phyloP scores from a whole-genome alignment of 768 basidiomycete genomes.

The Termitomyces sp. region DNA sequence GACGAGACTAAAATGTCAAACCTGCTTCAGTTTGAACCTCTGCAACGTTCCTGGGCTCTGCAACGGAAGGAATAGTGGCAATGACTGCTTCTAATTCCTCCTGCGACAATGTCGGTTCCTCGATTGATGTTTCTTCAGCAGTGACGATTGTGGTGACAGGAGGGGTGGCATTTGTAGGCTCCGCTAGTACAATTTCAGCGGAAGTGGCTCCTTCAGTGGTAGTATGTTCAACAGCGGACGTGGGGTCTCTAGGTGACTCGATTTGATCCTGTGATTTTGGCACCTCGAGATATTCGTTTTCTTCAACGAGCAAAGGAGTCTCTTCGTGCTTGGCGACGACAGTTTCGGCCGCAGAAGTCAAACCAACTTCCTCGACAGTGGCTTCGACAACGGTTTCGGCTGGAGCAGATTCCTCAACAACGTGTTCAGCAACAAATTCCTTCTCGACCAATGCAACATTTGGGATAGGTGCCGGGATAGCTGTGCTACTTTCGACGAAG shows the following conservation, averaged over 20 bases:
- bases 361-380: background rate
- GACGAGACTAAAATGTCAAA: background rate
- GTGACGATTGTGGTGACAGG: background rate
- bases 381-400: background rate
- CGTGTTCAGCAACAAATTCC: too few species aligned
- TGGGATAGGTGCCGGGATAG: background rate
- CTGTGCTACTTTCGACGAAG: background rate
- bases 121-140: background rate
- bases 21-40: background rate
- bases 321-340: background rate
- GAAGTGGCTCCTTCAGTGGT: background rate
- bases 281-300: background rate
- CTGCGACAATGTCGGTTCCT: background rate
- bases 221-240: background rate
- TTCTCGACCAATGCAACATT: background rate
- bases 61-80: background rate
- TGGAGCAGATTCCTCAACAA: background rate
- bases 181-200: background rate
- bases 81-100: background rate
- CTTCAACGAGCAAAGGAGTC: background rate
- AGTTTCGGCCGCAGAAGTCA: background rate
- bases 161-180: background rate
- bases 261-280: background rate
- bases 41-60: background rate
- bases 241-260: background rate